Conservation (phyloP, 768 basidiomycete species). For the Termitomyces heimii region DNA sequence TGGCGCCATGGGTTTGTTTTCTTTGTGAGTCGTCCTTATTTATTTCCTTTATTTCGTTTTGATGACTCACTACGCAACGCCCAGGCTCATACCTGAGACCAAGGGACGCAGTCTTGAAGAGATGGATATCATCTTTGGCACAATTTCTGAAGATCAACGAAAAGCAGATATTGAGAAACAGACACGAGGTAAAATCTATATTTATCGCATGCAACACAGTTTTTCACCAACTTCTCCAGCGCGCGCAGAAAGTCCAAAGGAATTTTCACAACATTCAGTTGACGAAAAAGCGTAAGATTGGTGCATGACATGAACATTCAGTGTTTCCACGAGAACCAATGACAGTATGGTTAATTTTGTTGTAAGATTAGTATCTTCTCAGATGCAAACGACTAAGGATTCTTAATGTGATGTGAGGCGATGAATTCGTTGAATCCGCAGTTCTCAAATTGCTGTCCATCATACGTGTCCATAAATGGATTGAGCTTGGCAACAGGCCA, state of each 20-base stretch:
- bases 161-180: neutral
- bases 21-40: constrained; percentile 41
- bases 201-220: too few relatives aligned
- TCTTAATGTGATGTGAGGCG: neutral
- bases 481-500: neutral
- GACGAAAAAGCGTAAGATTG: neutral
- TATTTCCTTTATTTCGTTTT: neutral
- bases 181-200: neutral
- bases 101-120: constrained; percentile 53
- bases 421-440: neutral
- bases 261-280: neutral
- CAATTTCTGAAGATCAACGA: constrained; percentile 26
- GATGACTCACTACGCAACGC: neutral
- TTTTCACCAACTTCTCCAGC: neutral
- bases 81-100: constrained; percentile 55
- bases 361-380: neutral
- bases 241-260: too few relatives aligned
- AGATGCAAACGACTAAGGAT: neutral
- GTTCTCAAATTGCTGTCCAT: neutral
- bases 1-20: constrained; percentile 60
- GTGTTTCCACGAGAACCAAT: neutral
- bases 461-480: neutral
- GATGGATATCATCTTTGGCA: constrained; percentile 51
- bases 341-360: too few relatives aligned
- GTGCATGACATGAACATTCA: too few relatives aligned